phyloP scores from a whole-genome alignment of 2,329 filamentous ascomycete species.

The Mycosphaerelloides madeirae region DNA sequence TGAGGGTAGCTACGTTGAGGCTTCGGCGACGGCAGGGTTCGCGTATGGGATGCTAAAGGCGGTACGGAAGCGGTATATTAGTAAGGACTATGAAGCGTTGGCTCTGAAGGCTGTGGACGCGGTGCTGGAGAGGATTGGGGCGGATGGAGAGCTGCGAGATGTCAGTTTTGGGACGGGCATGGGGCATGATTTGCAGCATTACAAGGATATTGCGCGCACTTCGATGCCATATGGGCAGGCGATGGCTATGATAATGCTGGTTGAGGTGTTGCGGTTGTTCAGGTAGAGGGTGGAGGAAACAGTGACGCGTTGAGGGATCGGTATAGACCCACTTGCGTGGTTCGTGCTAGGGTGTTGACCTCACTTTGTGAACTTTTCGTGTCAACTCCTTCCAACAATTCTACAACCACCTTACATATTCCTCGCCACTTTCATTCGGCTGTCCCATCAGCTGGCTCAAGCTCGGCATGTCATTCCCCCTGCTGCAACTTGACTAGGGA shows the following conservation, averaged over 20 bases:
- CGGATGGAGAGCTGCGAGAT: constrained; percentile 64
- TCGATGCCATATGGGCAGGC: constrained; percentile 82
- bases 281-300: constrained; percentile 30
- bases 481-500: no score
- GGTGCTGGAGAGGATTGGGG: constrained; percentile 61
- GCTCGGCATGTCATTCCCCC: no score
- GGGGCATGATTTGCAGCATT: constrained; percentile 68
- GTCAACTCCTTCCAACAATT: no score
- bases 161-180: constrained; percentile 76
- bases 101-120: constrained; percentile 64
- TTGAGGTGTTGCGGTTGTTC: constrained; percentile 64
- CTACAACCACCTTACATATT: no score
- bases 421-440: no score
- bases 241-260: constrained; percentile 78
- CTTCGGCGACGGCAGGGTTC: constrained; percentile 74
- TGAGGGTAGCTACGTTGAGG: constrained; percentile 69
- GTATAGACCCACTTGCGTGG: not conserved
- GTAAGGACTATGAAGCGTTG: constrained; percentile 55
- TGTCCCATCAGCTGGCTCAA: no score
- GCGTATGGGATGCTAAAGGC: constrained; percentile 75
- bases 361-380: no score
- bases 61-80: constrained; percentile 64
- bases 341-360: no score
- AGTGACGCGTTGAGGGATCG: not conserved
- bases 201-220: constrained; percentile 69